Evolutionary conservation across 2,329 filamentous ascomycete species (phyloP).

Genomic region (Trichophyton benhamiae): DNA sequence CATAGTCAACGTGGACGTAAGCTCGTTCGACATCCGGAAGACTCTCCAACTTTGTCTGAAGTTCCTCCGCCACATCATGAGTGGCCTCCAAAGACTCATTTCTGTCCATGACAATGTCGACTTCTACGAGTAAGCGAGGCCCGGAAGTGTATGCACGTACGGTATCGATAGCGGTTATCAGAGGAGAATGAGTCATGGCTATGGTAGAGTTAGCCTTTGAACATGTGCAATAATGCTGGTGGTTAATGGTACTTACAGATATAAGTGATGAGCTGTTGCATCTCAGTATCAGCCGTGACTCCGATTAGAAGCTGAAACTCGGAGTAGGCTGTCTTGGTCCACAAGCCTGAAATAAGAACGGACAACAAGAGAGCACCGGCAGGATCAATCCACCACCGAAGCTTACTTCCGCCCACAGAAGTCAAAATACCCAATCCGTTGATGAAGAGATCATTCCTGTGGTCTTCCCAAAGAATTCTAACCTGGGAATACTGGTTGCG

Average conservation of each 20-base stretch:
- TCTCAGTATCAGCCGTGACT: slow-evolving; percentile 71
- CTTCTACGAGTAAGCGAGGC: slow-evolving; percentile 79
- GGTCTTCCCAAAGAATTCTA: slow-evolving; percentile 88
- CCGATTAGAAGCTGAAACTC: slow-evolving; percentile 90
- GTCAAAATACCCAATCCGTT: slow-evolving; percentile 89
- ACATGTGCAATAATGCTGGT: neutral
- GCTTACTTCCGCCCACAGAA: slow-evolving; percentile 76
- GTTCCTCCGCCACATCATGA: slow-evolving; percentile 84
- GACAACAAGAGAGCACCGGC: slow-evolving; percentile 79
- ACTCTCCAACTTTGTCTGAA: slow-evolving; percentile 89
- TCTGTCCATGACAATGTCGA: slow-evolving; percentile 88
- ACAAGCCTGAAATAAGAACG: slow-evolving; percentile 62
- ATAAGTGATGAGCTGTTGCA: slow-evolving; percentile 90
- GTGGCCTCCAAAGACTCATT: slow-evolving; percentile 60
- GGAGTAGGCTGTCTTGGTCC: slow-evolving; percentile 71
- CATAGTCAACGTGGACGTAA: slow-evolving; percentile 95
- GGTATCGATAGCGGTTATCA: slow-evolving; percentile 79
- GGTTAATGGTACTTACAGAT: slow-evolving; percentile 44
- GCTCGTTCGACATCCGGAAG: slow-evolving; percentile 84
- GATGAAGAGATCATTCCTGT: slow-evolving; percentile 93
- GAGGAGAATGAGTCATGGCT: slow-evolving; percentile 73
- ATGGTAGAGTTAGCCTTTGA: neutral
- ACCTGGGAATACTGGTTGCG: slow-evolving; percentile 87
- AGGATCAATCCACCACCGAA: slow-evolving; percentile 91
- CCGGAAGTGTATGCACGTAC: slow-evolving; percentile 89